phyloP scores from a whole-genome alignment of 805 yeast species.

The Maudiozyma saulgeensis region DNA sequence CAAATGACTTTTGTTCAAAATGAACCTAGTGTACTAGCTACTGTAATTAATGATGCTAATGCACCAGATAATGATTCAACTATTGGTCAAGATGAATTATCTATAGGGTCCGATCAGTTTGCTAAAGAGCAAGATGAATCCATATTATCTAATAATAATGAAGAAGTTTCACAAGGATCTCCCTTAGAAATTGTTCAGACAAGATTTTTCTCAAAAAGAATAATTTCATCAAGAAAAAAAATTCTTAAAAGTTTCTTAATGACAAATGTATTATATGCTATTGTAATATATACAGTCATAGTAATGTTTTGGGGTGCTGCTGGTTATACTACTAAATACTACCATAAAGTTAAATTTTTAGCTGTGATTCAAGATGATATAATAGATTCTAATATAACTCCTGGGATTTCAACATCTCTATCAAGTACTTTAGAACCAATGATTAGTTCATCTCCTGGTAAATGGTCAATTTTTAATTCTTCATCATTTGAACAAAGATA shows the following conservation, averaged over 20 bases:
- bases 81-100: background rate
- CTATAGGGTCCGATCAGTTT: background rate
- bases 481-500: slow-evolving; percentile 12
- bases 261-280: background rate
- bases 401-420: background rate
- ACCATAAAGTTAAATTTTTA: slow-evolving; percentile 1
- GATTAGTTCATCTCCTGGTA: slow-evolving; percentile 11
- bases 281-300: background rate
- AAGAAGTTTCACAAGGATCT: background rate
- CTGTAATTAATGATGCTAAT: background rate
- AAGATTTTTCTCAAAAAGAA: background rate
- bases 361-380: slow-evolving; percentile 3
- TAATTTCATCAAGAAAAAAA: background rate
- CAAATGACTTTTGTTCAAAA: background rate
- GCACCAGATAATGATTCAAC: background rate
- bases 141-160: background rate
- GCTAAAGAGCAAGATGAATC: background rate
- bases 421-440: background rate
- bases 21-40: background rate
- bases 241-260: background rate
- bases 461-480: slow-evolving; percentile 25
- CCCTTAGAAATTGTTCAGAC: background rate
- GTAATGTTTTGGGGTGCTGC: slow-evolving; percentile 1
- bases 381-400: background rate
- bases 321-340: background rate